phyloP scores from a whole-genome alignment of 345 rosid genomes.

The Lepidium sativum region DNA sequence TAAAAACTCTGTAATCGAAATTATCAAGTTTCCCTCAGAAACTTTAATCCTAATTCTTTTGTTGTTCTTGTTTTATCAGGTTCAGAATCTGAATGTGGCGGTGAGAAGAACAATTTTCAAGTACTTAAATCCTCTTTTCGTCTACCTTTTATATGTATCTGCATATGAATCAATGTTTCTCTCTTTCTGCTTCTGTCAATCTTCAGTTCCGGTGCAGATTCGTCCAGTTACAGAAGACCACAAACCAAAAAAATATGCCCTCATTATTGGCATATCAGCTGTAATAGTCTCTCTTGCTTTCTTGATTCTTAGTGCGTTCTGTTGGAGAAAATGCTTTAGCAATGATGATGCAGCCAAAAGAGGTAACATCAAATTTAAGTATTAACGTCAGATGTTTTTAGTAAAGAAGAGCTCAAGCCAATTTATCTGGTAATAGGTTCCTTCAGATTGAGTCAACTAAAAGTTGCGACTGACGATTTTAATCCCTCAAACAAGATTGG shows the following conservation, averaged over 20 bases:
- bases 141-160: not conserved
- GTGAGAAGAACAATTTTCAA: conserved; percentile 7
- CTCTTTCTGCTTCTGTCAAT: not conserved
- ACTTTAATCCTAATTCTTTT: not conserved
- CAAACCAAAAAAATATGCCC: not conserved
- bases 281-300: conserved; percentile 23
- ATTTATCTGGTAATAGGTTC: conserved; percentile 14
- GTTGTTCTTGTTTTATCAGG: conserved; percentile 13
- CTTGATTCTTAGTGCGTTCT: conserved; percentile 19
- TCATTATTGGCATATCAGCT: conserved; percentile 27
- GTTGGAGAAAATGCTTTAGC: conserved; percentile 26
- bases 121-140: not conserved
- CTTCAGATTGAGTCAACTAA: conserved; percentile 27
- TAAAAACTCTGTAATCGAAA: not conserved
- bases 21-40: not conserved
- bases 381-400: not conserved
- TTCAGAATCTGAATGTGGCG: conserved; percentile 26
- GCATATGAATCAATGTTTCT: not conserved
- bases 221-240: not conserved
- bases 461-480: conserved; percentile 30
- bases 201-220: conserved; percentile 3
- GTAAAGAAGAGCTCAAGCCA: not conserved
- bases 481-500: conserved; percentile 30
- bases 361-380: not conserved
- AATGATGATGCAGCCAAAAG: not conserved